A percentile compares a stretch with the other conserved stretches of the same genome.
These are phyloP conservation scores for Talaromyces sp. DNA, from an alignment of 2,329 filamentous ascomycete genomes.

Conservation along the genomic window DNA sequence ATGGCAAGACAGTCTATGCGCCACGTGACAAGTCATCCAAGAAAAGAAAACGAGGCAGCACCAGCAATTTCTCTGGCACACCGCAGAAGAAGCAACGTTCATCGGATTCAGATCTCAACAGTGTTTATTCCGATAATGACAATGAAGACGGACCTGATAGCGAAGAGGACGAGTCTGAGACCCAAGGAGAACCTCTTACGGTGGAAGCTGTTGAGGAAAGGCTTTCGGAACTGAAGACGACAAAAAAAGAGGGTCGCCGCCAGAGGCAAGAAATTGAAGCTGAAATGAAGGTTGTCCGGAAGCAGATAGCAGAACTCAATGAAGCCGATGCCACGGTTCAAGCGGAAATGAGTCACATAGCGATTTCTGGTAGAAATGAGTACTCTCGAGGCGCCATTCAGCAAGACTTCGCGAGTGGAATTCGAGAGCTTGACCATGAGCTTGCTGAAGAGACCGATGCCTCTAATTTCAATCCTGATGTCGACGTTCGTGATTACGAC, in stretches of 20 bases:
- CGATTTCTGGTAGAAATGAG: constrained; percentile 53
- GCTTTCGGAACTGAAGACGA: constrained; percentile 17
- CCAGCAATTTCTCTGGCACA: constrained; percentile 38
- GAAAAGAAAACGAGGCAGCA: constrained; percentile 27
- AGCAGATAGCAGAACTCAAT: constrained; percentile 20
- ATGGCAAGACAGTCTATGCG: constrained; percentile 41
- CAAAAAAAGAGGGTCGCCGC: constrained; percentile 28
- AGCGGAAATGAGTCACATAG: constrained; percentile 27
- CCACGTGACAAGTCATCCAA: neutral
- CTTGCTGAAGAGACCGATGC: constrained; percentile 50
- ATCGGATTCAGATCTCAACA: neutral
- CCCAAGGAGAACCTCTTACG: neutral
- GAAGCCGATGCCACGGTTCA: constrained; percentile 28
- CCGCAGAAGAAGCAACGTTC: constrained; percentile 2
- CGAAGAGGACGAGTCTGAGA: neutral
- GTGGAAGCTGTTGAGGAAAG: constrained; percentile 9
- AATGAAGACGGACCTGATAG: constrained; percentile 10
- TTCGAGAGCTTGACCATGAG: constrained; percentile 50
- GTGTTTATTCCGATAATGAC: neutral
- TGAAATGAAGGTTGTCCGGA: constrained; percentile 27
- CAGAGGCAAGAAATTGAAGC: constrained; percentile 45
- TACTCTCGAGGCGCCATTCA: constrained; percentile 53
- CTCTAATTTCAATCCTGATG: constrained; percentile 50
- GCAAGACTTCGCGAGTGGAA: constrained; percentile 55
- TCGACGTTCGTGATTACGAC: constrained; percentile 55